Evolutionary conservation across 352 stramenopile genomes (phyloP), one percentile per base, ranked within the genome.

Genomic region (Phytophthora cajani): DNA sequence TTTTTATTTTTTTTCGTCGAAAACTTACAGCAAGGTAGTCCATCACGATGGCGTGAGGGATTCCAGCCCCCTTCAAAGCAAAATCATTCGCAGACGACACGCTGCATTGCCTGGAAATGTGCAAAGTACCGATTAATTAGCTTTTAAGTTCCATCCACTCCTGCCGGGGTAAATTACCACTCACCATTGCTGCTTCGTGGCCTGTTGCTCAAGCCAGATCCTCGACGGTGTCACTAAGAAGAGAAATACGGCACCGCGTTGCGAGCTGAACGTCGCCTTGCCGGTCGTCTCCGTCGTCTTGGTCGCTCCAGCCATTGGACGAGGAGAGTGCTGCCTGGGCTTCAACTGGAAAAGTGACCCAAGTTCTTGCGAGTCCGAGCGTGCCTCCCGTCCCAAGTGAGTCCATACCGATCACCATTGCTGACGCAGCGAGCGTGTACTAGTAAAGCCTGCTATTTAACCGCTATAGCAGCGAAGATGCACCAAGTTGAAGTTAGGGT

Each of bases 61-160:
- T 79, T 17, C 58, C 57, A 5, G 58, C 72, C 19, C 60, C 67
- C 47, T 72, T 76, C 1, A 79, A 42, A 9, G 72, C 67, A 38
- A 76, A 79, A 12, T 79, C 72, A 17, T 58, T 67, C n/a, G 58
- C 64, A 40, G 67, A 76, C 16, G 66, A 69, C 57, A 78, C 62
- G 2, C 38, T 56, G 23, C 71, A 75, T 54, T 73, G 61, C 71
- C 71, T 78, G 27, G 14, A 17, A 54, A 16, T 17, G 16, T 33
- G 51, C 6, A 40, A 16, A 21, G 5, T 53, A 53, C 9, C 32
- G 12, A 30, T n/a, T 16, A 44, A 21, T 5, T 23, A 44, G n/a
- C 27, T 30, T 30, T 3, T 1, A 44, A 17, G 38, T 16, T 49
- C 42, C 7, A 21, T 19, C 17, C 17, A 62, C 46, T 4, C 17